These are phyloP conservation scores for Pseudogymnoascus sp. DNA, from an alignment of 2,329 filamentous ascomycete genomes.

Conservation along the genomic window DNA sequence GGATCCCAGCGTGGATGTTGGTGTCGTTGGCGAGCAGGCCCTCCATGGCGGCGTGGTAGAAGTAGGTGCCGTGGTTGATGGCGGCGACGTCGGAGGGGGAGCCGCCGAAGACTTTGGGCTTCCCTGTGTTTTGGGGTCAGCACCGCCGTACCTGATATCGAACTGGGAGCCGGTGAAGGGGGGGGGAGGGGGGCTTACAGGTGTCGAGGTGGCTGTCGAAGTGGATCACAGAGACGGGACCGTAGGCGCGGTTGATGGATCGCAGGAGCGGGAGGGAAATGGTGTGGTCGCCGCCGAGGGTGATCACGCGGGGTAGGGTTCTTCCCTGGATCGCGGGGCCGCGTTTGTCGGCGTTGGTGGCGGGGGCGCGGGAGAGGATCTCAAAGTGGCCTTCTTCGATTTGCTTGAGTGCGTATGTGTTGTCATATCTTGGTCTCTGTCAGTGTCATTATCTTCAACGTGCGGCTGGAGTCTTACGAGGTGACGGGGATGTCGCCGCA, in stretches of 20 bases:
- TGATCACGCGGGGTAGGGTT: conserved; percentile 75
- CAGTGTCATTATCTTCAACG: conserved; percentile 2
- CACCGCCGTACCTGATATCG: background rate
- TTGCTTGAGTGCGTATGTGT: conserved; percentile 71
- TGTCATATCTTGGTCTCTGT: conserved; percentile 60
- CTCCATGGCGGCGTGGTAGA: conserved; percentile 74
- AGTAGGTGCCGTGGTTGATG: conserved; percentile 86
- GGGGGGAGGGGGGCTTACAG: conserved; percentile 27
- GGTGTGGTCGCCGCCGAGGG: conserved; percentile 59
- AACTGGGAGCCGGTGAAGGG: conserved; percentile 36
- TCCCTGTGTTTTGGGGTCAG: conserved; percentile 41
- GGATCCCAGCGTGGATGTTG: conserved; percentile 82
- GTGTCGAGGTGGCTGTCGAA: conserved; percentile 62
- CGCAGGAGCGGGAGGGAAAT: conserved; percentile 54
- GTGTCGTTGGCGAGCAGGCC: conserved; percentile 73
- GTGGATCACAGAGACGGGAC: conserved; percentile 54
- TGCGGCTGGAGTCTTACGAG: conserved; percentile 48
- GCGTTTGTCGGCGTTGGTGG: conserved; percentile 57
- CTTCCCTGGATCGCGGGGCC: conserved; percentile 66
- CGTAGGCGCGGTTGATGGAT: conserved; percentile 54
- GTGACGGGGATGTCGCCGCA: conserved; percentile 82
- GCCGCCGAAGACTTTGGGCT: conserved; percentile 80
- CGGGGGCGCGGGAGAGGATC: conserved; percentile 63
- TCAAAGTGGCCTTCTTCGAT: conserved; percentile 80
- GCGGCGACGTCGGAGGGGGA: conserved; percentile 67